A percentile compares a stretch with the other conserved stretches of the same genome.
These are phyloP conservation scores for Protomyces macrosporus DNA, from an alignment of 1,139 yeast genomes.

Conservation along the genomic window DNA sequence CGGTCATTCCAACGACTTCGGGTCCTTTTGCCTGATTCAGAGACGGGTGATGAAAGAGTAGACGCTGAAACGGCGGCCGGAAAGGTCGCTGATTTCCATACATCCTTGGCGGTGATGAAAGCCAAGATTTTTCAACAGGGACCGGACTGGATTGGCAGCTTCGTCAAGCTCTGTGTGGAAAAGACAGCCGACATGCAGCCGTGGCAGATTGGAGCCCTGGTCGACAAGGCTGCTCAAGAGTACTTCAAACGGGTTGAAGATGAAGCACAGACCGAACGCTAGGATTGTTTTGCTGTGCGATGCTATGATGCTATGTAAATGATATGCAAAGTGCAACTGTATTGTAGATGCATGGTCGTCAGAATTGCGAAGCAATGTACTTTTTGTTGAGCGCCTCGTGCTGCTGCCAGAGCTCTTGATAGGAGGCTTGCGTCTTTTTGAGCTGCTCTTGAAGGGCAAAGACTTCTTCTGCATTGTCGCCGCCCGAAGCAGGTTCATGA, in stretches of 20 bases:
- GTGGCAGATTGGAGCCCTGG: background rate
- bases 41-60: no score
- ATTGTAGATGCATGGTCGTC: no score
- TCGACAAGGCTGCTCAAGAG: background rate
- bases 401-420: conserved; percentile 18
- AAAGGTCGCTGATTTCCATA: no score
- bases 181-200: background rate
- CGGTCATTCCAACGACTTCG: no score
- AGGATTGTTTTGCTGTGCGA: background rate
- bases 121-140: no score
- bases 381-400: conserved; percentile 17
- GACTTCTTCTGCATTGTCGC: conserved; percentile 8
- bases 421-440: conserved; percentile 17
- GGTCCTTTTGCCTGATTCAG: no score
- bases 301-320: background rate
- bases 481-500: background rate
- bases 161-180: background rate
- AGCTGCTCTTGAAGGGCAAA: conserved; percentile 20
- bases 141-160: no score
- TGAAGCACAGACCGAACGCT: no score
- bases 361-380: conserved; percentile 28
- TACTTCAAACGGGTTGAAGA: background rate
- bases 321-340: no score
- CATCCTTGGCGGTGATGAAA: no score
- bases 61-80: no score